phyloP scores from a whole-genome alignment of 192 early-diverging fungal genomes.

The Martensiomyces pterosporus region DNA sequence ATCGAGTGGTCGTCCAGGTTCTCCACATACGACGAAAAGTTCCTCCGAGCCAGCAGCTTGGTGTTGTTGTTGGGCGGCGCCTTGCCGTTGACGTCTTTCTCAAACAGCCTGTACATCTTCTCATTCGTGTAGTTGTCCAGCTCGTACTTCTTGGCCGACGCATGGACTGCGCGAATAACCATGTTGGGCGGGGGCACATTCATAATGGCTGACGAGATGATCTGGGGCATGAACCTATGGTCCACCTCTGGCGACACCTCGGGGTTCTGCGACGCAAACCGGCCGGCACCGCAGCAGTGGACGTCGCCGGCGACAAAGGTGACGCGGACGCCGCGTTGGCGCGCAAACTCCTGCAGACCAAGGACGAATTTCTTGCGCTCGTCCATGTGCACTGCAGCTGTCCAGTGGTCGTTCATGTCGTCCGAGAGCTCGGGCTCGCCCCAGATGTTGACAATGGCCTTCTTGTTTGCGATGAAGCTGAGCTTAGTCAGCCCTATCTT shows the following conservation, averaged over 20 bases:
- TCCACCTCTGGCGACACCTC: slow-evolving; percentile 56
- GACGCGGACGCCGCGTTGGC: slow-evolving; percentile 57
- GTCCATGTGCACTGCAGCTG: slow-evolving; percentile 59
- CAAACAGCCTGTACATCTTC: slow-evolving; percentile 69
- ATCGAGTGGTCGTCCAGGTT: slow-evolving; percentile 25
- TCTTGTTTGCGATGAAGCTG: slow-evolving; percentile 53
- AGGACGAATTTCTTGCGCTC: slow-evolving; percentile 67
- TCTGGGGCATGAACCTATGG: slow-evolving; percentile 71
- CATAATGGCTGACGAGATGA: slow-evolving; percentile 77
- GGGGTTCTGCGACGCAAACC: slow-evolving; percentile 52
- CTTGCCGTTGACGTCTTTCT: slow-evolving; percentile 63
- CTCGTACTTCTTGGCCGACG: slow-evolving; percentile 52
- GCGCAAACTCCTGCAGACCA: slow-evolving; percentile 64
- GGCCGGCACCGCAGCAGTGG: slow-evolving; percentile 63
- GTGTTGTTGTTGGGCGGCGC: slow-evolving; percentile 44
- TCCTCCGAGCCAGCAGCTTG: slow-evolving; percentile 58
- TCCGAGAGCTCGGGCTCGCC: slow-evolving; percentile 83
- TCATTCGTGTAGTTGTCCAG: slow-evolving; percentile 64
- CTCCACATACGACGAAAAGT: slow-evolving; percentile 56
- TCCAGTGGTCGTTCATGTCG: slow-evolving; percentile 81
- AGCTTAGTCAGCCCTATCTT: slow-evolving; percentile 54
- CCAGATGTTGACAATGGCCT: slow-evolving; percentile 58
- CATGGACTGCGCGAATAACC: slow-evolving; percentile 64
- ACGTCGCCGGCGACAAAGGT: slow-evolving; percentile 83
- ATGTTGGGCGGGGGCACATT: slow-evolving; percentile 72